These are phyloP conservation scores for Colletotrichum tabaci DNA, from an alignment of 2,329 filamentous ascomycete species.

Conservation along the genomic window DNA sequence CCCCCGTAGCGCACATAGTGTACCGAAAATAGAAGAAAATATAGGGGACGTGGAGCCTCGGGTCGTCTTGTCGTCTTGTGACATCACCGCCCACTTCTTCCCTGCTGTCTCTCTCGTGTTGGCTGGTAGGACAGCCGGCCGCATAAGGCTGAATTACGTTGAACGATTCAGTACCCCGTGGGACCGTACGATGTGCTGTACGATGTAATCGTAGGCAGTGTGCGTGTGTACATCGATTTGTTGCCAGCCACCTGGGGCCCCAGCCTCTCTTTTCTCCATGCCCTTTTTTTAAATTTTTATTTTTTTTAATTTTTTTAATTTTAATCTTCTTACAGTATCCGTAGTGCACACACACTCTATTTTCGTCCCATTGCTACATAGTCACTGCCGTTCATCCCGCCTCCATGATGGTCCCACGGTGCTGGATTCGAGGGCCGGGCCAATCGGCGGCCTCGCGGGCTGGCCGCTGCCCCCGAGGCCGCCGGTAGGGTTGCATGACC, in stretches of 20 bases:
- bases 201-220: too few relatives aligned
- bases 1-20: too few relatives aligned
- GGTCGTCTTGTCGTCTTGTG: slow-evolving; percentile 15
- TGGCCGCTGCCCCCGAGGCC: slow-evolving; percentile 17
- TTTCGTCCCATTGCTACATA: not conserved
- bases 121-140: not conserved
- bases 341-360: not conserved
- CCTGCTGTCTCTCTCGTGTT: not conserved
- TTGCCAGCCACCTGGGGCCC: not conserved
- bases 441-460: slow-evolving; percentile 24
- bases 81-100: slow-evolving; percentile 30
- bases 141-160: not conserved
- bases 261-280: not conserved
- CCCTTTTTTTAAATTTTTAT: too few relatives aligned
- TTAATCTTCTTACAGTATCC: too few relatives aligned
- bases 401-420: not conserved
- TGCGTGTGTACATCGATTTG: not conserved
- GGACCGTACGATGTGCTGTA: too few relatives aligned
- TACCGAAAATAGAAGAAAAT: not conserved
- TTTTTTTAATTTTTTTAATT: too few relatives aligned
- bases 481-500: slow-evolving; percentile 5
- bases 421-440: slow-evolving; percentile 8
- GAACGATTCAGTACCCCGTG: slow-evolving; percentile 13
- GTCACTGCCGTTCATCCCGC: not conserved
- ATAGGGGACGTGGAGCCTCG: slow-evolving; percentile 25